phyloP scores from a whole-genome alignment of 2,329 filamentous ascomycete species.

The Trichoderma oligosporum region DNA sequence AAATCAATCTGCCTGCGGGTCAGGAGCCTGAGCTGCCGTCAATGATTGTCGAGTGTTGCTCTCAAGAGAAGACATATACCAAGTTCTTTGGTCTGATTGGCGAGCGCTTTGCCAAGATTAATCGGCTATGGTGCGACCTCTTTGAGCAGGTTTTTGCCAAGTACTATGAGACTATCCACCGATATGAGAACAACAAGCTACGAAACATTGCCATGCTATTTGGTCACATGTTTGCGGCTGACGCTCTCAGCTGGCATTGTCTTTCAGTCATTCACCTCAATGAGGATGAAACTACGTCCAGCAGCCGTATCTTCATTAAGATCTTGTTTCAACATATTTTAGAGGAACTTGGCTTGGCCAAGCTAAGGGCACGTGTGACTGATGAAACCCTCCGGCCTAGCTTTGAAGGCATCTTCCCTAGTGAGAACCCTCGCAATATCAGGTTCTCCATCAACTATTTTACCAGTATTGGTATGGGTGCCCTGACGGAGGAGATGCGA shows the following conservation, averaged over 20 bases:
- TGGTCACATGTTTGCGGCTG: constrained; percentile 80
- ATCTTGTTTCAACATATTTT: constrained; percentile 91
- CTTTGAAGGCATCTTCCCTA: constrained; percentile 84
- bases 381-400: constrained; percentile 75
- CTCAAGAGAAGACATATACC: constrained; percentile 93
- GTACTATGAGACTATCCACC: constrained; percentile 96
- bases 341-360: constrained; percentile 80
- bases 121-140: constrained; percentile 87
- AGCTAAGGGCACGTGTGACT: constrained; percentile 69
- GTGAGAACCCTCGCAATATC: constrained; percentile 82
- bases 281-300: constrained; percentile 94
- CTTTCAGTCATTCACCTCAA: constrained; percentile 82
- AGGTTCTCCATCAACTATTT: constrained; percentile 99
- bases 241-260: constrained; percentile 90
- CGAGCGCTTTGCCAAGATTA: constrained; percentile 93
- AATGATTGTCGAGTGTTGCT: constrained; percentile 97
- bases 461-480: constrained; percentile 94
- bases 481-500: constrained; percentile 90
- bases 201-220: constrained; percentile 96
- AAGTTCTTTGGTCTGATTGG: constrained; percentile 96
- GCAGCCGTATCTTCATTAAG: constrained; percentile 97
- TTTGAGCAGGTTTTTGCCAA: constrained; percentile 87
- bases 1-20: constrained; percentile 80
- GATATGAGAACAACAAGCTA: constrained; percentile 91
- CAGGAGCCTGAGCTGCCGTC: constrained; percentile 87